Evolutionary conservation across 2,329 filamentous ascomycete species (phyloP).

Genomic region (Ascochyta rabiei): DNA sequence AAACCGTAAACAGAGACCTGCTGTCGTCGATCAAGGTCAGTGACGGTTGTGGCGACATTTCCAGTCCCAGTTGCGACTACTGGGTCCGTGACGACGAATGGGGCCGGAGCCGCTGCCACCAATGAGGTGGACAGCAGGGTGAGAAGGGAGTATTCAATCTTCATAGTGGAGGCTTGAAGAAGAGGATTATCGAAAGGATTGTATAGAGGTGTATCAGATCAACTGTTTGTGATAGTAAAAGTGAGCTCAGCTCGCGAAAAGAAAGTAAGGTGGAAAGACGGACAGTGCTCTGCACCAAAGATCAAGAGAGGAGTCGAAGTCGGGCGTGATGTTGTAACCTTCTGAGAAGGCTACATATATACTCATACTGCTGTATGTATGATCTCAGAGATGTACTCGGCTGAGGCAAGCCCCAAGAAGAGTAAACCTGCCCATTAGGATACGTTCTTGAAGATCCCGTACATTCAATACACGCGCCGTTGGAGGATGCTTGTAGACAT

Average conservation of each 20-base stretch:
- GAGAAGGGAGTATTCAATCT: conserved; percentile 41
- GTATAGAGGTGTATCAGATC: conserved; percentile 30
- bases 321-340: conserved; percentile 24
- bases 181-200: conserved; percentile 20
- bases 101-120: conserved; percentile 40
- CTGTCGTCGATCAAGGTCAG: conserved; percentile 18
- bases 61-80: conserved; percentile 32
- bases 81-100: conserved; percentile 38
- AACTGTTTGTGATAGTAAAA: conserved; percentile 21
- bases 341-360: conserved; percentile 31
- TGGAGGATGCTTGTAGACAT: conserved; percentile 38
- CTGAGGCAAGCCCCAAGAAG: conserved; percentile 14
- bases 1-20: conserved; percentile 16
- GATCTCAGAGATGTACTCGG: conserved; percentile 15
- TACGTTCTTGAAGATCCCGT: conserved; percentile 35
- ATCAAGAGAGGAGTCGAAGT: conserved; percentile 20
- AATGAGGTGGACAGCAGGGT: conserved; percentile 44
- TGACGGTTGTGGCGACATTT: conserved; percentile 28
- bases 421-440: conserved; percentile 22
- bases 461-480: conserved; percentile 43
- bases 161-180: conserved; percentile 38
- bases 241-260: conserved; percentile 46
- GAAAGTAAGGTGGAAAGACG: conserved; percentile 31
- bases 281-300: conserved; percentile 44
- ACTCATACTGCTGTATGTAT: conserved; percentile 12